Evolutionary conservation across 1,139 yeast species (phyloP).

Genomic region (Taphrina deformans): DNA sequence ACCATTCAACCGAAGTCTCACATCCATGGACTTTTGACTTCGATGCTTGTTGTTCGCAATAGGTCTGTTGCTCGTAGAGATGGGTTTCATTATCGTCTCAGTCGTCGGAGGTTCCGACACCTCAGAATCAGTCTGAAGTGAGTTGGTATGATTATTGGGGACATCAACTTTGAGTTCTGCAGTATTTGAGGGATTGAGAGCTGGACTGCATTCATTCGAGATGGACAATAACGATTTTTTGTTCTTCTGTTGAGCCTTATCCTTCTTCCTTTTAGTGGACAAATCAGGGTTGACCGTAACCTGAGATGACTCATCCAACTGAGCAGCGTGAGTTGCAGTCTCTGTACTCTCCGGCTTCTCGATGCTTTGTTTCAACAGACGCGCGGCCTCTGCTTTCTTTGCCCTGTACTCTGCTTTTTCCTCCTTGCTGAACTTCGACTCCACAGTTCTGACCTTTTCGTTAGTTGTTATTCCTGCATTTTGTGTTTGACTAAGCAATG

Average conservation of each 20-base stretch:
- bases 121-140: background rate
- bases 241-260: background rate
- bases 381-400: background rate
- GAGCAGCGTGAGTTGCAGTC: background rate
- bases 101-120: background rate
- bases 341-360: background rate
- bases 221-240: background rate
- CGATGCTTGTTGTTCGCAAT: background rate
- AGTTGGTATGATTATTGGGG: background rate
- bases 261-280: background rate
- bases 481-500: background rate
- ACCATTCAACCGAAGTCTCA: constrained; percentile 5
- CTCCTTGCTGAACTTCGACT: background rate
- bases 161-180: background rate
- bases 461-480: background rate
- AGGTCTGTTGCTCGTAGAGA: background rate
- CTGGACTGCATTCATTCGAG: background rate
- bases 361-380: background rate
- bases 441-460: background rate
- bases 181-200: background rate
- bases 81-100: background rate
- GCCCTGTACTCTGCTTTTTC: constrained; percentile 3
- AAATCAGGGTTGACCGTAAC: background rate
- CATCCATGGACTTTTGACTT: constrained; percentile 1
- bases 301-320: background rate